Evolutionary conservation across 768 basidiomycete species (phyloP).

Genomic region (Phylloporus arenicola): DNA sequence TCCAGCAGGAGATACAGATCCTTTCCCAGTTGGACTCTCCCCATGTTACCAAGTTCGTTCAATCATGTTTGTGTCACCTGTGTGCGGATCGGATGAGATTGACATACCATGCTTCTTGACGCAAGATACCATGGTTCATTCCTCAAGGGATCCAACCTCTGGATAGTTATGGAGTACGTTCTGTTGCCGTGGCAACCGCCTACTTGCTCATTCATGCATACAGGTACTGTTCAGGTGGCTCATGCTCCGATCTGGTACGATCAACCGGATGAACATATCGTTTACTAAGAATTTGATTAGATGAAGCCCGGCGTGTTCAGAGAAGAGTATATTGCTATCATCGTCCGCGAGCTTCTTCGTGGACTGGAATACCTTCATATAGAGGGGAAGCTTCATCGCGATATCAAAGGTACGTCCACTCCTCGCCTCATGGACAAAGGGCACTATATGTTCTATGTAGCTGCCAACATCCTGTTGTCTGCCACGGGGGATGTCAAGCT

Average conservation of each 20-base stretch:
- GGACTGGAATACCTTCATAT: constrained; percentile 94
- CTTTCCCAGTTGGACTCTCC: constrained; percentile 94
- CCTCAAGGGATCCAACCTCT: constrained; percentile 91
- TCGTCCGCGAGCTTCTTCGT: constrained; percentile 83
- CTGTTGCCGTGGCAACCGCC: background rate
- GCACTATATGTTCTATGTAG: constrained; percentile 34
- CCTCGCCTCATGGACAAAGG: background rate
- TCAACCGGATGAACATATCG: constrained; percentile 1
- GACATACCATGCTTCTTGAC: constrained; percentile 24
- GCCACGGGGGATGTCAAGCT: constrained; percentile 94
- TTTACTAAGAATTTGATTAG: constrained; percentile 37
- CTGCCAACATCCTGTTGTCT: constrained; percentile 90
- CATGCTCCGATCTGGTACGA: constrained; percentile 91
- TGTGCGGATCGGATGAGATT: constrained; percentile 30
- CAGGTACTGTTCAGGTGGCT: constrained; percentile 96
- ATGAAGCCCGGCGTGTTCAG: constrained; percentile 98
- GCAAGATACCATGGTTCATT: constrained; percentile 90
- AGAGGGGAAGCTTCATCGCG: constrained; percentile 97
- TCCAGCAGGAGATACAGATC: constrained; percentile 98
- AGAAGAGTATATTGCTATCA: constrained; percentile 98
- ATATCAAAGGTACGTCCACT: constrained; percentile 80
- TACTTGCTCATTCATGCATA: constrained; percentile 7
- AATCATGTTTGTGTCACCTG: constrained; percentile 20
- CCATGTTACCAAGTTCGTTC: constrained; percentile 86
- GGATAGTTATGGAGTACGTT: constrained; percentile 97